phyloP scores from a whole-genome alignment of 768 basidiomycete species.

The Symmetrospora coprosmae region DNA sequence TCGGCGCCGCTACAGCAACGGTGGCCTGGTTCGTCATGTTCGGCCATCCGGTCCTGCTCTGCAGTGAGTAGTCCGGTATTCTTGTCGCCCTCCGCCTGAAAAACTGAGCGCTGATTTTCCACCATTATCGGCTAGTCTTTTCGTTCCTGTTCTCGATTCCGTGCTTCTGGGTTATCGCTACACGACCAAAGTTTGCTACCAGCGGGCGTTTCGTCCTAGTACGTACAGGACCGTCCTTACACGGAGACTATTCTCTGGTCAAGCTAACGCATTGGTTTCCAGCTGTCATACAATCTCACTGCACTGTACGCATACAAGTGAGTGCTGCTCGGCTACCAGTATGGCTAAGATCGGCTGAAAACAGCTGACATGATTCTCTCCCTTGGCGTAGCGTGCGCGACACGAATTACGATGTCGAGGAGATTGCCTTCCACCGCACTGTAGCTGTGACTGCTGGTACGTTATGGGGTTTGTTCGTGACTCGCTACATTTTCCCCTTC shows the following conservation, averaged over 20 bases:
- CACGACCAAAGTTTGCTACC: constrained; percentile 54
- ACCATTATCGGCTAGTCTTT: constrained; percentile 59
- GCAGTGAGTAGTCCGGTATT: background rate
- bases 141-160: constrained; percentile 84
- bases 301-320: constrained; percentile 29
- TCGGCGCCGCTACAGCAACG: constrained; percentile 65
- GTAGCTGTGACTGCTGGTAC: constrained; percentile 61
- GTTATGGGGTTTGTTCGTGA: constrained; percentile 74
- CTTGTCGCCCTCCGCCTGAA: background rate
- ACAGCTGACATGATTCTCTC: constrained; percentile 57
- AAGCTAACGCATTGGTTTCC: background rate
- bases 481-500: constrained; percentile 87
- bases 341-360: too few species aligned
- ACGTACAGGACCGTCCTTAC: too few species aligned
- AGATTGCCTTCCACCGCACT: constrained; percentile 61
- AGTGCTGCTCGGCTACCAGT: constrained; percentile 36
- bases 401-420: constrained; percentile 16
- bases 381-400: constrained; percentile 31
- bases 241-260: constrained; percentile 33
- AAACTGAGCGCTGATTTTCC: background rate
- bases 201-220: constrained; percentile 66
- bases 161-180: constrained; percentile 55
- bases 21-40: constrained; percentile 59
- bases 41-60: constrained; percentile 54
- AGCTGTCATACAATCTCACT: constrained; percentile 23